Evolutionary conservation across 352 stramenopile species (phyloP).

Genomic region (Pilasporangium apinafurcum): DNA sequence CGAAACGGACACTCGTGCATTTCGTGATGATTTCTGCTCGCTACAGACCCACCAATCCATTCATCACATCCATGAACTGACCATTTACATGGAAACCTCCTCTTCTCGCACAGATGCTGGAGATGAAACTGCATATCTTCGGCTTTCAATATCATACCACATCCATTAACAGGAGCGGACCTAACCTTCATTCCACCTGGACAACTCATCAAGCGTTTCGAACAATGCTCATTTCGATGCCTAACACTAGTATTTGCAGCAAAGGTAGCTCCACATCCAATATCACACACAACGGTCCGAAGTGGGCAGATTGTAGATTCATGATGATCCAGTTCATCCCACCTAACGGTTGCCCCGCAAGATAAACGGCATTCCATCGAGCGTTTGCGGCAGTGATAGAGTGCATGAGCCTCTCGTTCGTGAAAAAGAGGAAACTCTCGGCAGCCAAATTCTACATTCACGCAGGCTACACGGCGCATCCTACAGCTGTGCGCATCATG

Average conservation of each 20-base stretch:
- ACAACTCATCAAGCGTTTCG: constrained; percentile 49
- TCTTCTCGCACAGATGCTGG: constrained; percentile 32
- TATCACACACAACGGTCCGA: constrained; percentile 33
- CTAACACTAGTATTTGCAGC: constrained; percentile 24
- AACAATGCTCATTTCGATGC: constrained; percentile 35
- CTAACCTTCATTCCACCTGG: constrained; percentile 5
- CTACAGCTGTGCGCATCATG: constrained; percentile 30
- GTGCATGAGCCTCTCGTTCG: constrained; percentile 29
- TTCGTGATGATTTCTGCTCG: constrained; percentile 48
- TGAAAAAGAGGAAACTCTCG: constrained; percentile 22
- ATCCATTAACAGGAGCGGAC: constrained; percentile 18
- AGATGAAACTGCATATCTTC: constrained; percentile 66
- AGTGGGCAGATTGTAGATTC: constrained; percentile 42
- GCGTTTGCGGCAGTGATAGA: constrained; percentile 56
- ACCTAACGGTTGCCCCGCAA: constrained; percentile 32
- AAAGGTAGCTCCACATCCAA: constrained; percentile 30
- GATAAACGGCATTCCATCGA: constrained; percentile 33
- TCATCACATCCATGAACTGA: constrained; percentile 31
- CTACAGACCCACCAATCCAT: constrained; percentile 25
- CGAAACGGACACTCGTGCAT: constrained; percentile 51
- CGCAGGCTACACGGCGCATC: constrained; percentile 30
- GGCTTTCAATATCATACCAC: constrained; percentile 25
- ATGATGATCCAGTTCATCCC: constrained; percentile 38
- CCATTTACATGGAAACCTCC: constrained; percentile 51
- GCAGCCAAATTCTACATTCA: constrained; percentile 52